phyloP scores from a whole-genome alignment of 345 rosid species.

The Brassica juncea region DNA sequence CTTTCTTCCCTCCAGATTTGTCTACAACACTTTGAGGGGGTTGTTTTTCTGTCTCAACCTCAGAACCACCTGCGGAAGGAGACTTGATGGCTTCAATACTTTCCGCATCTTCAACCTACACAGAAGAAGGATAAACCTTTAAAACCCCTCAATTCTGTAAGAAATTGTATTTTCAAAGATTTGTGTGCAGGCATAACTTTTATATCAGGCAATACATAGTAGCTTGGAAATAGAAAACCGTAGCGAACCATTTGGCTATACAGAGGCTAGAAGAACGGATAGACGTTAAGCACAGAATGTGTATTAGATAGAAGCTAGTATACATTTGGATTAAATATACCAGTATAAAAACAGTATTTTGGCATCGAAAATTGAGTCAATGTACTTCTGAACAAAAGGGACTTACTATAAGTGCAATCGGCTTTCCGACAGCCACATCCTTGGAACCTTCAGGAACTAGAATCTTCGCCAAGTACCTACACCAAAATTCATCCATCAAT shows the following conservation, averaged over 20 bases:
- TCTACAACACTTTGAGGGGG: constrained; percentile 46
- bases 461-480: constrained; percentile 48
- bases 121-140: constrained; percentile 29
- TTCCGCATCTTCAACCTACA: constrained; percentile 84
- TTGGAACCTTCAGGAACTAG: constrained; percentile 46
- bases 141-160: constrained; percentile 15
- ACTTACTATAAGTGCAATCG: constrained; percentile 44
- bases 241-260: constrained; percentile 18
- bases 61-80: constrained; percentile 48
- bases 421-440: constrained; percentile 49
- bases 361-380: constrained; percentile 17
- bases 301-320: constrained; percentile 24
- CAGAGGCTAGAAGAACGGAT: constrained; percentile 8
- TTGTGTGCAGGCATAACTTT: constrained; percentile 15
- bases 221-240: constrained; percentile 18
- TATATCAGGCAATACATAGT: constrained; percentile 10
- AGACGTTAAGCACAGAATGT: constrained; percentile 4
- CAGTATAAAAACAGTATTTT: background rate
- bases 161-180: background rate
- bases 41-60: constrained; percentile 48
- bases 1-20: constrained; percentile 44
- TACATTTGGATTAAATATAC: background rate
- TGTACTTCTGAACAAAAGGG: constrained; percentile 16
- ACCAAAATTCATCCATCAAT: constrained; percentile 20
- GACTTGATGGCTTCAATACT: constrained; percentile 69